These are phyloP conservation scores for Ceratobasidium sp. DNA, from an alignment of 1,284 basidiomycete species.

Conservation along the genomic window DNA sequence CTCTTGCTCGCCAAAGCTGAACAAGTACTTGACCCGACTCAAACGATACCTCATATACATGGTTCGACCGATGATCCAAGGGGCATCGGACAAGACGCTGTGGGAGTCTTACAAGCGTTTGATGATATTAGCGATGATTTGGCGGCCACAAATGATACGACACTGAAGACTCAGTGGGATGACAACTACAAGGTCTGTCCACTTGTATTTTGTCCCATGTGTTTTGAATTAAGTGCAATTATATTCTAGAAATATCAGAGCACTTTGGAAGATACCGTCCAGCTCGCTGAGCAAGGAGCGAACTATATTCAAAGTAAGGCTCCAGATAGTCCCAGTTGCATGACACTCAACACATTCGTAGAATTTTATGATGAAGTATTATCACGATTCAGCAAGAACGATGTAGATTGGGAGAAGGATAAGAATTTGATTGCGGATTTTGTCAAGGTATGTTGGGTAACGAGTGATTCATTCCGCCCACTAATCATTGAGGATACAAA, in stretches of 20 bases:
- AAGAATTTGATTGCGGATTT: slow-evolving; percentile 3
- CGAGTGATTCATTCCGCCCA: neutral
- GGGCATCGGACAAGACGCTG: neutral
- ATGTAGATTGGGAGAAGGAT: slow-evolving; percentile 5
- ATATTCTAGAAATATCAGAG: neutral
- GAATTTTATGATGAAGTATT: neutral
- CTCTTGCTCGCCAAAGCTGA: neutral
- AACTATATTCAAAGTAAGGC: neutral
- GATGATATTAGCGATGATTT: neutral
- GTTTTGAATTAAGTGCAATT: too few species aligned
- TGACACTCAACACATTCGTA: neutral
- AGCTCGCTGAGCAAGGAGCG: neutral
- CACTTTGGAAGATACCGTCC: neutral
- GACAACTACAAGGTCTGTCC: neutral
- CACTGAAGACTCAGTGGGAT: neutral
- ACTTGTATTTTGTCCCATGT: too few species aligned
- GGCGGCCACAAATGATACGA: neutral
- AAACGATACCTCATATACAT: neutral
- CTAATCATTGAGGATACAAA: neutral
- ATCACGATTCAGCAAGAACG: neutral
- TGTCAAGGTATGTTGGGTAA: neutral
- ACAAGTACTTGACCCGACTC: neutral
- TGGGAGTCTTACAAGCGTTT: neutral
- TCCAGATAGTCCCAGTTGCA: neutral
- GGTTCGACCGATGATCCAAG: neutral